phyloP scores from a whole-genome alignment of 768 basidiomycete species.

The Xerocomus brunneocitrinus region DNA sequence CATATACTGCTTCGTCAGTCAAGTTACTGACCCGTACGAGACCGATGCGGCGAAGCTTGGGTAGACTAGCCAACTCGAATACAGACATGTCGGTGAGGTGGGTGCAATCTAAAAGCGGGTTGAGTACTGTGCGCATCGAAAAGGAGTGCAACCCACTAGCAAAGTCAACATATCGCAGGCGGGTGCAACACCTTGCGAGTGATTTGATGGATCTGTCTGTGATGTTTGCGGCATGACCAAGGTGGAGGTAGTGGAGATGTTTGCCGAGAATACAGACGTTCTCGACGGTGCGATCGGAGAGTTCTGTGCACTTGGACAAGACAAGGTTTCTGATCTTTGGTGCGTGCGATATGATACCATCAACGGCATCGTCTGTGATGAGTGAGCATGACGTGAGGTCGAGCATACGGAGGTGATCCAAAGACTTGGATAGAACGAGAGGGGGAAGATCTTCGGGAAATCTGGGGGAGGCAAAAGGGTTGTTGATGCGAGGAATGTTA shows the following conservation, averaged over 20 bases:
- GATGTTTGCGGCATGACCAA: constrained; percentile 87
- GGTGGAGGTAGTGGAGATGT: constrained; percentile 89
- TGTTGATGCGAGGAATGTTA: constrained; percentile 33
- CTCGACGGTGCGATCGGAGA: constrained; percentile 81
- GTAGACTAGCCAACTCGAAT: constrained; percentile 81
- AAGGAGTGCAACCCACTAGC: constrained; percentile 61
- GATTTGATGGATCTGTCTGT: constrained; percentile 84
- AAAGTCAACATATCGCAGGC: constrained; percentile 92
- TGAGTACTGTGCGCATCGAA: constrained; percentile 2
- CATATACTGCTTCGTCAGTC: constrained; percentile 90
- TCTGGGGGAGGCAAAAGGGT: constrained; percentile 40
- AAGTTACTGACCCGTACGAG: constrained; percentile 90
- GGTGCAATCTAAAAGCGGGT: constrained; percentile 59
- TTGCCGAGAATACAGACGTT: constrained; percentile 86
- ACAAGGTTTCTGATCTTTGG: constrained; percentile 84
- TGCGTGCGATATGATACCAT: constrained; percentile 75
- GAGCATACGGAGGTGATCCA: constrained; percentile 88
- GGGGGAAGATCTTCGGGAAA: constrained; percentile 51
- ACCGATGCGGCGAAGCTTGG: constrained; percentile 90
- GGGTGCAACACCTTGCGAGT: constrained; percentile 81
- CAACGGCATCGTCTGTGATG: constrained; percentile 79
- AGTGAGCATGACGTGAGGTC: constrained; percentile 84
- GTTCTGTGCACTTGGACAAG: constrained; percentile 72
- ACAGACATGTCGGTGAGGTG: constrained; percentile 91
- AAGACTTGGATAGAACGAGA: constrained; percentile 55